These are phyloP conservation scores for Sophora flavescens DNA, from an alignment of 306 rosid species.

Conservation along the genomic window DNA sequence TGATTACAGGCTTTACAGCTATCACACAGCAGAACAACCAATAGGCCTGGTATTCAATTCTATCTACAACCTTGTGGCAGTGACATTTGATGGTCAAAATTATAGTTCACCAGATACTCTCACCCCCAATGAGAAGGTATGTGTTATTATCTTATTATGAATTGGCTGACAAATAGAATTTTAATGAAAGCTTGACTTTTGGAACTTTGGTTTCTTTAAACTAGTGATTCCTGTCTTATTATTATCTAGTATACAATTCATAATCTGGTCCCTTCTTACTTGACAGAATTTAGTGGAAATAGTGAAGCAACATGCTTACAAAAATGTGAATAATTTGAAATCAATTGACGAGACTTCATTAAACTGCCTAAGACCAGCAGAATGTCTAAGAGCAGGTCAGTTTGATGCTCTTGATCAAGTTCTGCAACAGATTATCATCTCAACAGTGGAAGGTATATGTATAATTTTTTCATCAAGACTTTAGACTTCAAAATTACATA, in stretches of 20 bases:
- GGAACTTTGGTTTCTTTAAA: conserved; percentile 17
- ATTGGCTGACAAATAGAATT: not conserved
- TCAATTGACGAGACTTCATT: conserved; percentile 37
- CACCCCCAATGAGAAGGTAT: conserved; percentile 42
- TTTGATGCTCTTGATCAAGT: conserved; percentile 40
- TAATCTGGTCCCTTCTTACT: conserved; percentile 19
- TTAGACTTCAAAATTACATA: not conserved
- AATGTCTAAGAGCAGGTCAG: conserved; percentile 41
- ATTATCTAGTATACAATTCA: not conserved
- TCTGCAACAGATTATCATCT: conserved; percentile 31
- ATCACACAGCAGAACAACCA: conserved; percentile 26
- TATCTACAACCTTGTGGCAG: conserved; percentile 59
- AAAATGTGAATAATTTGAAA: conserved; percentile 38
- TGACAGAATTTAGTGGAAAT: conserved; percentile 56
- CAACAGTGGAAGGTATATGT: conserved; percentile 50
- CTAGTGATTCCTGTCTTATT: not conserved
- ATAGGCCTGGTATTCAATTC: conserved; percentile 53
- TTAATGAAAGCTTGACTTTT: not conserved
- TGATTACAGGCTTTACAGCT: conserved; percentile 48
- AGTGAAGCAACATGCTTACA: conserved; percentile 54
- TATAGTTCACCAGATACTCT: conserved; percentile 46
- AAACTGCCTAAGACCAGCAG: conserved; percentile 31
- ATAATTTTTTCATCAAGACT: not conserved
- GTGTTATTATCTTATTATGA: not conserved
- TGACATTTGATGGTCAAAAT: conserved; percentile 44